Percentiles rank a stretch among this genome's conserved stretches.
These are phyloP conservation scores for Pythium pectinolyticum DNA, from an alignment of 352 stramenopile genomes.

Conservation along the genomic window DNA sequence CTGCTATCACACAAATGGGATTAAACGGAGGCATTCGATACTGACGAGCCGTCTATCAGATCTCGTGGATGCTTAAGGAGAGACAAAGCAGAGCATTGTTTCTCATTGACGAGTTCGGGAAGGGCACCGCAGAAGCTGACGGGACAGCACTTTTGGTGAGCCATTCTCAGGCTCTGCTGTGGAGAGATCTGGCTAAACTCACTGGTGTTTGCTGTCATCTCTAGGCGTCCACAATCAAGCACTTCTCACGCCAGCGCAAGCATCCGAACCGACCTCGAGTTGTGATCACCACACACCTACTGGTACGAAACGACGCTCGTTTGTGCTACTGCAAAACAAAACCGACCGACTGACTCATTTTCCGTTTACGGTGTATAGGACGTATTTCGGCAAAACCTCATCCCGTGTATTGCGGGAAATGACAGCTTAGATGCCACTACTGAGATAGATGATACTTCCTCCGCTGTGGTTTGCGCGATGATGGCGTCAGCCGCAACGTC, in stretches of 20 bases:
- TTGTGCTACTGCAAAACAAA: neutral
- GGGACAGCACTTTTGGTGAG: constrained; percentile 74
- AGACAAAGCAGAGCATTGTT: constrained; percentile 59
- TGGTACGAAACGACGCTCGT: constrained; percentile 38
- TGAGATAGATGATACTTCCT: neutral
- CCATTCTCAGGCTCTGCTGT: neutral
- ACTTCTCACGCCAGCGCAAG: constrained; percentile 41
- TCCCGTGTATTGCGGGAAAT: neutral
- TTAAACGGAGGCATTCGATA: too few relatives aligned
- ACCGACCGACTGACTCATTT: neutral
- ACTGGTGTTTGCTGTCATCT: constrained; percentile 13
- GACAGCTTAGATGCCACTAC: neutral
- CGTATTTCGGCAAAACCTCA: constrained; percentile 16
- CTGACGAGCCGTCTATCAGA: constrained; percentile 43
- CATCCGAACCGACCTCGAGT: constrained; percentile 44
- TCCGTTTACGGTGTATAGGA: constrained; percentile 17
- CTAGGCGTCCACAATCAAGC: constrained; percentile 60
- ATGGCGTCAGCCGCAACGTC: constrained; percentile 44
- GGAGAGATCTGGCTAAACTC: neutral
- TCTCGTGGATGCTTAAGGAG: constrained; percentile 84
- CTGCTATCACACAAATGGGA: neutral
- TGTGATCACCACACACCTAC: constrained; percentile 79
- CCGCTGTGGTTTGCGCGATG: constrained; percentile 46
- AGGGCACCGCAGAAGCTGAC: constrained; percentile 79
- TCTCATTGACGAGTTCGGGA: constrained; percentile 87